Evolutionary conservation across 2,329 filamentous ascomycete species (phyloP), one percentile per base, ranked within the genome.

Genomic region (Arthrobotrys entomopaga): DNA sequence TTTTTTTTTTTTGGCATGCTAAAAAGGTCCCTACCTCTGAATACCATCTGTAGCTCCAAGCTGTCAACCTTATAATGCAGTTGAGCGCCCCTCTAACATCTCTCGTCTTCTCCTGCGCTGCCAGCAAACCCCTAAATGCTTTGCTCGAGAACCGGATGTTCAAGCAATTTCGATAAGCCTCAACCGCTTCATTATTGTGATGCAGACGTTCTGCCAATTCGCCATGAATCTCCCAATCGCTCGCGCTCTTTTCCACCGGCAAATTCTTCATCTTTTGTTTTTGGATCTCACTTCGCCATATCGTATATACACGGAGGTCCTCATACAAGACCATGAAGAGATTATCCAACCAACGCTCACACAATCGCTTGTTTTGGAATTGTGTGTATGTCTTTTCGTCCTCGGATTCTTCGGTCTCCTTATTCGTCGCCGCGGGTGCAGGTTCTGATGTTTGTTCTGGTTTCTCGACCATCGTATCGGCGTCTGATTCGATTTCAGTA

Each of bases 31-130:
- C 79, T 82, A 90, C 88, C 87, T 99, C 95, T 66, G 93, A 97
- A 84, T 99, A 99, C 95, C 95, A 99, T 78, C 95, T 87, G 83
- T 97, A 99, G 83, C 99, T 95, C 95, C 95, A 99, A 11, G 94
- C 95, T 38, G 98, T 92, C 48, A 99, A 84, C 60, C 93, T 86
- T 77, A 99, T 97, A 70, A 97, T 85, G n/a, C 91, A 89, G 26
- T 89, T 90, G 5, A 98, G 86, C 67, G 90, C 92, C 74, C 93
- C 91, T 75, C 92, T 85, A 2, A 91, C 93, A 82, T 91, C 92
- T 79, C 90, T 91, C 70, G 86, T 86, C 80, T 87, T 87, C 82
- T 96, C 91, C 78, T 93, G 92, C 54, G 92, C 86, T 64, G 88
- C 89, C 58, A 98, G 83, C 65, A 98, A 89, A 1, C 95, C 95